Percentiles rank a stretch among this genome's conserved stretches.
phyloP scores from a whole-genome alignment of 1,284 basidiomycete genomes.

The Sporisorium iseilematis-ciliati region DNA sequence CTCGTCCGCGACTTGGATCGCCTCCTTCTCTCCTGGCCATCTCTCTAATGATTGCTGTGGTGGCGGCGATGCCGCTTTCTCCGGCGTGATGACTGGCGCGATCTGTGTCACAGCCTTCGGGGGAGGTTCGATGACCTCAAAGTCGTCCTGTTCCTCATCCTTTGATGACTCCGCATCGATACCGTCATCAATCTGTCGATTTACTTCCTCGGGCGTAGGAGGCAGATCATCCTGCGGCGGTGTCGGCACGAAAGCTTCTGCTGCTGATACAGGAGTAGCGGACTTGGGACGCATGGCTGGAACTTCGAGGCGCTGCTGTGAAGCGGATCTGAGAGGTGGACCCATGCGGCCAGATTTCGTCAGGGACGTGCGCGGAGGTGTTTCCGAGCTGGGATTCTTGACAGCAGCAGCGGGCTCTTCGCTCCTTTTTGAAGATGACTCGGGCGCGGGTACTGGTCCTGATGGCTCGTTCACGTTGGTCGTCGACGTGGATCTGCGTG shows the following conservation, averaged over 20 bases:
- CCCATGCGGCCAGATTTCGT: slow-evolving; percentile 23
- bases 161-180: slow-evolving; percentile 7
- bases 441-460: slow-evolving; percentile 5
- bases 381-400: not conserved
- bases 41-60: not conserved
- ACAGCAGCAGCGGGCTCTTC: not conserved
- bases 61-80: not conserved
- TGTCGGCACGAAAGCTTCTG: not conserved
- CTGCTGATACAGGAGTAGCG: not conserved
- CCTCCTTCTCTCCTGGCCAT: not conserved
- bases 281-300: slow-evolving; percentile 14
- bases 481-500: slow-evolving; percentile 31
- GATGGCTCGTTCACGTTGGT: slow-evolving; percentile 21
- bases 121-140: slow-evolving; percentile 18
- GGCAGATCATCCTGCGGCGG: slow-evolving; percentile 26
- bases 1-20: not conserved
- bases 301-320: slow-evolving; percentile 36
- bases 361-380: not conserved
- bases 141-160: slow-evolving; percentile 13
- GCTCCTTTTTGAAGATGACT: not conserved
- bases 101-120: not conserved
- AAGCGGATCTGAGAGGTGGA: slow-evolving; percentile 40
- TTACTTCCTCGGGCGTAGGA: slow-evolving; percentile 42
- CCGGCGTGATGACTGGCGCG: not conserved
- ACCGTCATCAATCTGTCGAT: slow-evolving; percentile 31